Percentiles rank a stretch among this genome's conserved stretches.
These are phyloP conservation scores for Ophiostoma perfectum DNA, from an alignment of 2,329 filamentous ascomycete species.

Conservation along the genomic window DNA sequence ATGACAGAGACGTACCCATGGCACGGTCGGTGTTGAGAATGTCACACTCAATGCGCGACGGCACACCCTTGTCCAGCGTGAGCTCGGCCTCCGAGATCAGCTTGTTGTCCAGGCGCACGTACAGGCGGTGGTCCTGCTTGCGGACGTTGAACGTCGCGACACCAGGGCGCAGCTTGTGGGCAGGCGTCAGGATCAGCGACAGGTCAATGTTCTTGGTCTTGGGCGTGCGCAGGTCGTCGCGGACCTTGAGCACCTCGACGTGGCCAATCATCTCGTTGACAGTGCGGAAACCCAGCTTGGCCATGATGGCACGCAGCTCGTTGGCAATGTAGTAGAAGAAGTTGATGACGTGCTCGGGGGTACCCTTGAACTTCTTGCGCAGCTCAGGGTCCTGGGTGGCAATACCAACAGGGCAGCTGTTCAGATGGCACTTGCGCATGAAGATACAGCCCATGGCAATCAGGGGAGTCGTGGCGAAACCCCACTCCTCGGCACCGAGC, in stretches of 20 bases:
- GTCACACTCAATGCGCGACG: slow-evolving; percentile 89
- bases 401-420: slow-evolving; percentile 87
- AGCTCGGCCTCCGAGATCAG: slow-evolving; percentile 92
- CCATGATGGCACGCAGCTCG: slow-evolving; percentile 95
- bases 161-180: slow-evolving; percentile 89
- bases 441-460: slow-evolving; percentile 97
- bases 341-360: slow-evolving; percentile 95
- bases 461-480: slow-evolving; percentile 87
- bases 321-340: slow-evolving; percentile 98
- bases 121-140: slow-evolving; percentile 93
- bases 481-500: slow-evolving; percentile 96
- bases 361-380: slow-evolving; percentile 86
- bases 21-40: slow-evolving; percentile 95
- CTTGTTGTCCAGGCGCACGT: slow-evolving; percentile 93
- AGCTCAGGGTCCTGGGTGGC: slow-evolving; percentile 94
- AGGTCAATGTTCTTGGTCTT: slow-evolving; percentile 94
- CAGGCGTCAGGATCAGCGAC: slow-evolving; percentile 86
- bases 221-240: slow-evolving; percentile 72
- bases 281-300: slow-evolving; percentile 85
- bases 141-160: slow-evolving; percentile 96
- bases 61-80: slow-evolving; percentile 88
- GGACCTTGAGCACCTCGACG: slow-evolving; percentile 77
- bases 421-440: slow-evolving; percentile 74
- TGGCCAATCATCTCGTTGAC: slow-evolving; percentile 98
- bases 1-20: slow-evolving; percentile 87